Percentiles rank a stretch among this genome's conserved stretches.
Evolutionary conservation across 1,139 yeast genomes (phyloP).

Genomic region (Tardiomyces depauwii): DNA sequence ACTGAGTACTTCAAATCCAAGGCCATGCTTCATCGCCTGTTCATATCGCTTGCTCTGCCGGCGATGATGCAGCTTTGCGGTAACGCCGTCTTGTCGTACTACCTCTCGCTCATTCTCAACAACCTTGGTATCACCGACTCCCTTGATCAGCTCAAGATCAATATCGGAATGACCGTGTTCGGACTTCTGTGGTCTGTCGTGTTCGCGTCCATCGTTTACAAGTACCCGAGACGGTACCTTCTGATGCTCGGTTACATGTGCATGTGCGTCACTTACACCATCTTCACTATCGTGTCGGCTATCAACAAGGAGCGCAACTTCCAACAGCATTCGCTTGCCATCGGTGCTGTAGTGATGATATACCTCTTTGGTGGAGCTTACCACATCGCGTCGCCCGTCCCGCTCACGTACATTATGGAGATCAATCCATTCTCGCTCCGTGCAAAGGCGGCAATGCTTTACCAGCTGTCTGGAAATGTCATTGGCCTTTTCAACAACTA

Average conservation of each 20-base stretch:
- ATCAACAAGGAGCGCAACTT: slow-evolving; percentile 3
- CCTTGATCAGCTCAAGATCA: slow-evolving; percentile 29
- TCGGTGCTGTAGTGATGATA: slow-evolving; percentile 4
- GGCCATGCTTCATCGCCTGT: slow-evolving; percentile 30
- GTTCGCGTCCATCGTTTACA: slow-evolving; percentile 14
- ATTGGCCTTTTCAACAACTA: slow-evolving; percentile 32
- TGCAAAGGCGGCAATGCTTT: slow-evolving; percentile 23
- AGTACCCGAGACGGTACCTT: slow-evolving; percentile 25
- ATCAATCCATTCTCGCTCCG: slow-evolving; percentile 30
- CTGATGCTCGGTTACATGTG: slow-evolving; percentile 18
- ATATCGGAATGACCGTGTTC: slow-evolving; percentile 18
- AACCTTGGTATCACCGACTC: slow-evolving; percentile 32
- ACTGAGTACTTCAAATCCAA: slow-evolving; percentile 28
- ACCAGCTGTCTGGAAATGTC: slow-evolving; percentile 15
- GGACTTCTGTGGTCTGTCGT: slow-evolving; percentile 15
- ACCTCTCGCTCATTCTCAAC: slow-evolving; percentile 29
- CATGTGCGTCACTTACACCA: slow-evolving; percentile 10
- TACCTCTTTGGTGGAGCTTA: slow-evolving; percentile 11
- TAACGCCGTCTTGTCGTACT: slow-evolving; percentile 31
- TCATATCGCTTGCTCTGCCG: slow-evolving; percentile 24
- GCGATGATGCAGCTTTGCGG: slow-evolving; percentile 29
- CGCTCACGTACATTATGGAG: slow-evolving; percentile 29
- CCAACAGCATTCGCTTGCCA: background rate
- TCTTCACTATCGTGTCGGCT: slow-evolving; percentile 14
- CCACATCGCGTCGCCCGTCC: slow-evolving; percentile 9